Evolutionary conservation across 768 basidiomycete genomes (phyloP).

Genomic region (Tylopilus cervinicoccineus): DNA sequence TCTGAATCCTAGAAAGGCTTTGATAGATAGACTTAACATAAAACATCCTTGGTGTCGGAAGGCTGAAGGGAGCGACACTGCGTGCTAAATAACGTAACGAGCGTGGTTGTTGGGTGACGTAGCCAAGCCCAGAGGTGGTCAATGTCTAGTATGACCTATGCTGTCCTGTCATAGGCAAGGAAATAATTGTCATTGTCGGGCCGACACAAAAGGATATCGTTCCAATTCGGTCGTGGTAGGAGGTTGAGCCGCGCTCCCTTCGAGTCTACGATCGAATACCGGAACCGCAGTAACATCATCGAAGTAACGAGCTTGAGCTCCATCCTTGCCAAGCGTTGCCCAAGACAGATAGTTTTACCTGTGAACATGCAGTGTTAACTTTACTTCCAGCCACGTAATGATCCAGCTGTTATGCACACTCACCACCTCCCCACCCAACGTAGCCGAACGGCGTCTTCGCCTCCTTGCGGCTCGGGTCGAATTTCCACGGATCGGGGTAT

Average conservation of each 20-base stretch:
- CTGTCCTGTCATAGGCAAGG: conserved; percentile 40
- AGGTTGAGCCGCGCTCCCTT: conserved; percentile 41
- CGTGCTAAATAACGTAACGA: conserved; percentile 10
- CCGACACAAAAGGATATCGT: conserved; percentile 66
- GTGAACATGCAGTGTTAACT: conserved; percentile 7
- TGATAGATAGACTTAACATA: conserved; percentile 21
- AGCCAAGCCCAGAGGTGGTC: conserved; percentile 6
- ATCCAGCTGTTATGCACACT: conserved; percentile 26
- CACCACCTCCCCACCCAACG: conserved; percentile 80
- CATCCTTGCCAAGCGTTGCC: conserved; percentile 69
- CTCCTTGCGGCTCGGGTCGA: conserved; percentile 57
- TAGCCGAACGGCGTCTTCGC: conserved; percentile 54
- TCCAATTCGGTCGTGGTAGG: conserved; percentile 70
- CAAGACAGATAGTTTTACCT: conserved; percentile 72
- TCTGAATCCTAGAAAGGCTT: conserved; percentile 7
- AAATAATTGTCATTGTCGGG: conserved; percentile 54
- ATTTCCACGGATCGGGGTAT: conserved; percentile 76
- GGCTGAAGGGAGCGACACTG: conserved; percentile 6
- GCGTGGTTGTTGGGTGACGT: not conserved
- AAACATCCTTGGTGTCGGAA: not conserved
- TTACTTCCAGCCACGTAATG: conserved; percentile 18
- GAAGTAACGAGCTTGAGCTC: conserved; percentile 70
- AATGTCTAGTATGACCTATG: conserved; percentile 28
- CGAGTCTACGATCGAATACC: conserved; percentile 53
- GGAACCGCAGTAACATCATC: conserved; percentile 63